phyloP scores from a whole-genome alignment of 306 rosid genomes.

The Echinosophora koreensis region DNA sequence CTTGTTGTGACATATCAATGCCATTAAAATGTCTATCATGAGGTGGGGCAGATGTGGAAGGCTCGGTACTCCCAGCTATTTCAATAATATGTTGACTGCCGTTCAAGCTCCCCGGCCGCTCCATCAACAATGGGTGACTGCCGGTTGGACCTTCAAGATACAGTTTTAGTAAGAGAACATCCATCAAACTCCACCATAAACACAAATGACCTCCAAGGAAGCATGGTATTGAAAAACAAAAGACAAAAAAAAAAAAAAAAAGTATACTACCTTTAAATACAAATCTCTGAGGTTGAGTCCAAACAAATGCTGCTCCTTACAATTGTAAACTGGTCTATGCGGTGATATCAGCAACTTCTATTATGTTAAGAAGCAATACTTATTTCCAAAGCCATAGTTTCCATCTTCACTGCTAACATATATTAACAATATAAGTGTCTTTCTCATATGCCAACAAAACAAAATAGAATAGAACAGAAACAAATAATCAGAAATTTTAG shows the following conservation, averaged over 20 bases:
- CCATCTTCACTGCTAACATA: conserved; percentile 22
- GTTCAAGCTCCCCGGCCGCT: conserved; percentile 53
- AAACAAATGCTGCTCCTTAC: conserved; percentile 44
- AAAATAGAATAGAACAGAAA: neutral
- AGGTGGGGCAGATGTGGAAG: conserved; percentile 65
- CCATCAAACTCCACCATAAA: conserved; percentile 69
- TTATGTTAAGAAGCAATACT: conserved; percentile 49
- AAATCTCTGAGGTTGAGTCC: conserved; percentile 34
- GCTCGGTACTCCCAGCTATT: conserved; percentile 60
- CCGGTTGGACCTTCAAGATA: conserved; percentile 58
- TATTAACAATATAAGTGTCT: neutral
- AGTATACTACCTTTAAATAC: conserved; percentile 37
- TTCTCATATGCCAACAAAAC: conserved; percentile 20
- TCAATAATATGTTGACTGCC: conserved; percentile 66
- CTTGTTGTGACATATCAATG: conserved; percentile 56
- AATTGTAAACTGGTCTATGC: conserved; percentile 22
- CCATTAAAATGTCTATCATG: conserved; percentile 61
- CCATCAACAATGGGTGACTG: conserved; percentile 68
- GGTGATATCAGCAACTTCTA: conserved; percentile 39
- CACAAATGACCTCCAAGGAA: conserved; percentile 47
- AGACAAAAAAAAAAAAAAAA: conserved; percentile 19
- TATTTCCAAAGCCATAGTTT: conserved; percentile 28
- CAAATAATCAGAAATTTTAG: neutral
- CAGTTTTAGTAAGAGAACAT: conserved; percentile 60
- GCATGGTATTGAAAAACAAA: conserved; percentile 49